Evolutionary conservation across 129 eudicot genomes (phyloP).

Genomic region (Smallanthus sonchifolius): DNA sequence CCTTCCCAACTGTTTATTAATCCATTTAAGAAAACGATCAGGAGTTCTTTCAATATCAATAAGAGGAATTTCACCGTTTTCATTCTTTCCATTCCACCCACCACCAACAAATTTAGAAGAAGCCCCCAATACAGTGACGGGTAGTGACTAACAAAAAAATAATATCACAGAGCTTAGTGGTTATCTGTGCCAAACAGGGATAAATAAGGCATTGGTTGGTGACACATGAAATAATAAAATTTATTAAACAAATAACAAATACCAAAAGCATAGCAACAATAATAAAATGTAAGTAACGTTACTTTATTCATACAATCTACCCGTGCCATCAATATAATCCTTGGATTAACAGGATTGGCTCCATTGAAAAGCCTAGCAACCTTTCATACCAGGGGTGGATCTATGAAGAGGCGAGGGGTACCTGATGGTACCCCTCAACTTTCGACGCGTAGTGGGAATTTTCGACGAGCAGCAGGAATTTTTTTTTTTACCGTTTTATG

Average conservation of each 20-base stretch:
- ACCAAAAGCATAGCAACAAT: neutral
- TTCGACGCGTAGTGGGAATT: no score
- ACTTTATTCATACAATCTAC: constrained; percentile 92
- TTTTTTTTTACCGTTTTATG: no score
- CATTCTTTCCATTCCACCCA: constrained; percentile 49
- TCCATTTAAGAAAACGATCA: constrained; percentile 74
- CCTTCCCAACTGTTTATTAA: constrained; percentile 76
- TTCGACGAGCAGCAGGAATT: no score
- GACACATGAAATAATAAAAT: constrained; percentile 1
- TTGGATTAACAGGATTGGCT: constrained; percentile 78
- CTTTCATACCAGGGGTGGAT: no score
- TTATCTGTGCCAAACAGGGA: constrained; percentile 98
- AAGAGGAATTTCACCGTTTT: constrained; percentile 47
- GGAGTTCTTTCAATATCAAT: constrained; percentile 75
- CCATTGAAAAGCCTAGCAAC: constrained; percentile 92
- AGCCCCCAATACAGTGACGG: constrained; percentile 88
- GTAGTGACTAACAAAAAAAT: constrained; percentile 64
- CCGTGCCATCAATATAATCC: constrained; percentile 71
- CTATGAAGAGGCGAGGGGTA: no score
- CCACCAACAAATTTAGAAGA: constrained; percentile 68
- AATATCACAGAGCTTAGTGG: constrained; percentile 74
- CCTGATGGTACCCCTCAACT: no score
- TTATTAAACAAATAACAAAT: neutral
- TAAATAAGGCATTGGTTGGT: no score
- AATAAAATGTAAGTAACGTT: constrained; percentile 21